phyloP scores from a whole-genome alignment of 1,139 yeast genomes.

The Sugiyamaella sp. region DNA sequence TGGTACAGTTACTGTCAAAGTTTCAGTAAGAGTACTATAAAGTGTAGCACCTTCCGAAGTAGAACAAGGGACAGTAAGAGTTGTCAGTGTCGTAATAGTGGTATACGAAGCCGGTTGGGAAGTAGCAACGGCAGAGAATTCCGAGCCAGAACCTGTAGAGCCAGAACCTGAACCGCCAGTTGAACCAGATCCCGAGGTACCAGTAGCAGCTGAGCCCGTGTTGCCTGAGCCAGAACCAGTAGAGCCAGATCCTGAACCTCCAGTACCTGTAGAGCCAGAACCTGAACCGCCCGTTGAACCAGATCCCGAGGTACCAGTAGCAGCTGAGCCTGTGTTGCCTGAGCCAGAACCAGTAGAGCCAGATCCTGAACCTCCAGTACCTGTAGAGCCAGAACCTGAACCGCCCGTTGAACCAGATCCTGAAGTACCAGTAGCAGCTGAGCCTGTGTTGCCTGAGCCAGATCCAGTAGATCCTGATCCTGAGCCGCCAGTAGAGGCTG shows the following conservation, averaged over 20 bases:
- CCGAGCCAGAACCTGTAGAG: background rate
- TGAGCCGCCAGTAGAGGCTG: background rate
- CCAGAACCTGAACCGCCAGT: background rate
- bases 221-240: constrained; percentile 1
- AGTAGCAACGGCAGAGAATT: constrained; percentile 2
- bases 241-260: background rate
- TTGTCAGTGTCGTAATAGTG: background rate
- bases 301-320: background rate
- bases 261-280: background rate
- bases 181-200: background rate
- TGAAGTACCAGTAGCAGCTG: background rate
- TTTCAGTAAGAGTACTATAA: constrained; percentile 12
- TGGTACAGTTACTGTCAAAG: constrained; percentile 14
- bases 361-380: background rate
- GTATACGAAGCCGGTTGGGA: constrained; percentile 6
- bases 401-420: background rate
- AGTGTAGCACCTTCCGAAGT: constrained; percentile 4
- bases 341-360: constrained; percentile 4
- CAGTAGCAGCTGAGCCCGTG: background rate
- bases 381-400: background rate
- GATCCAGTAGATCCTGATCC: background rate
- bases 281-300: background rate
- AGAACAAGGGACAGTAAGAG: constrained; percentile 7
- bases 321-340: background rate
- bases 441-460: background rate